A percentile compares a stretch with the other conserved stretches of the same genome.
Evolutionary conservation across 148 eudicot genomes (phyloP).

Genomic region (Amaranthus palmeri): DNA sequence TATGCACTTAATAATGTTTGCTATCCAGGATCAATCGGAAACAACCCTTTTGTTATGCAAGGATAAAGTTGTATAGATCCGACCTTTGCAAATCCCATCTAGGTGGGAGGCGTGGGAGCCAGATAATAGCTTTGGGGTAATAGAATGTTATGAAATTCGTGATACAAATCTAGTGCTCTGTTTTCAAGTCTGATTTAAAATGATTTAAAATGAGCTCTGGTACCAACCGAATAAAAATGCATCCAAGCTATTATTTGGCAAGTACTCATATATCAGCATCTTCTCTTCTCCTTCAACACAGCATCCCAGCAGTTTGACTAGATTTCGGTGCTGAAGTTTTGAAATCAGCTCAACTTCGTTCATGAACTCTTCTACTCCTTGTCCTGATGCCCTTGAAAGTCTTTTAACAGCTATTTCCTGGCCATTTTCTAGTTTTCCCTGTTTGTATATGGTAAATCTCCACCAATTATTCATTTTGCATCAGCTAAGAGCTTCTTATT

Average conservation of each 20-base stretch:
- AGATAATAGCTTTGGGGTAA: too few species aligned
- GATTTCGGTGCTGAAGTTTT: slow-evolving; percentile 44
- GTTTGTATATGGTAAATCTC: background rate
- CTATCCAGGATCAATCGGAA: too few species aligned
- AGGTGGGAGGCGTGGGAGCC: too few species aligned
- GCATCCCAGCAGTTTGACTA: slow-evolving; percentile 38
- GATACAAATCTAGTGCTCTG: too few species aligned
- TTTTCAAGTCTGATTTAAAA: too few species aligned
- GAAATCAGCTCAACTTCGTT: slow-evolving; percentile 36
- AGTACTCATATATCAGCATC: slow-evolving; percentile 31
- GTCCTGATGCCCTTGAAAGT: slow-evolving; percentile 26
- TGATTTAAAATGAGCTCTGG: too few species aligned
- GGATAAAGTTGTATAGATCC: too few species aligned
- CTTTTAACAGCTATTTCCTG: slow-evolving; percentile 35
- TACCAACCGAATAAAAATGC: slow-evolving; percentile 25
- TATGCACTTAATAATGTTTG: too few species aligned
- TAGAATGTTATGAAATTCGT: too few species aligned
- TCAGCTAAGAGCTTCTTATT: background rate
- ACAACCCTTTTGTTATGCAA: too few species aligned
- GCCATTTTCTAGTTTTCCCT: slow-evolving; percentile 35
- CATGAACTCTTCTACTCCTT: slow-evolving; percentile 39
- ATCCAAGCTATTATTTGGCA: slow-evolving; percentile 41
- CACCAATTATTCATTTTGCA: too few species aligned
- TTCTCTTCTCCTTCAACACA: slow-evolving; percentile 34
- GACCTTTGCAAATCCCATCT: too few species aligned